phyloP scores from a whole-genome alignment of 805 yeast genomes.

The Teunomyces aglyptinius region DNA sequence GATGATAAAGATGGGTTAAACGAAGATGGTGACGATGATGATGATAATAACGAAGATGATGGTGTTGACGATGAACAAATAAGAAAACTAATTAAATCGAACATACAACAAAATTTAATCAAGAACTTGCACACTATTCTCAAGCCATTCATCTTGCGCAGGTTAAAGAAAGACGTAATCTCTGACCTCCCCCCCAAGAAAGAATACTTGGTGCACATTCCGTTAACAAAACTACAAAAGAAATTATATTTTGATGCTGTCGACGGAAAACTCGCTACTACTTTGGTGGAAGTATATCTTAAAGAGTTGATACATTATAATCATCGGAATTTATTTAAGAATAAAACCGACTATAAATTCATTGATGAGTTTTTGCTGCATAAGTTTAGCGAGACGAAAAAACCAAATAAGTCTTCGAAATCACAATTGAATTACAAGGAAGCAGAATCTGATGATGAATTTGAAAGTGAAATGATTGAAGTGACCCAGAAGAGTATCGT shows the following conservation, averaged over 20 bases:
- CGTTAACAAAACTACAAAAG: conserved; percentile 62
- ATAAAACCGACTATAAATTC: conserved; percentile 15
- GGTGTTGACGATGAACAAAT: conserved; percentile 40
- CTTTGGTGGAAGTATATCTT: conserved; percentile 47
- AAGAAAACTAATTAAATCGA: conserved; percentile 56
- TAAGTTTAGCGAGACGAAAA: conserved; percentile 3
- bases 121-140: conserved; percentile 81
- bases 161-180: conserved; percentile 72
- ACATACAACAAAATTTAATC: conserved; percentile 51
- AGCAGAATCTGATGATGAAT: conserved; percentile 31
- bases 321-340: conserved; percentile 16
- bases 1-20: neutral
- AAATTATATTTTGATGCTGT: conserved; percentile 58
- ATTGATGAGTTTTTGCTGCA: conserved; percentile 41
- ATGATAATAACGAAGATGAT: conserved; percentile 11
- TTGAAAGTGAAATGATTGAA: conserved; percentile 11
- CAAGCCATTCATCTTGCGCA: conserved; percentile 81
- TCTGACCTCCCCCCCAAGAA: conserved; percentile 79
- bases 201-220: conserved; percentile 79
- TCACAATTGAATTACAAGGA: conserved; percentile 13
- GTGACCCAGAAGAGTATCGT: neutral
- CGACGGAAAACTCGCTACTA: conserved; percentile 40
- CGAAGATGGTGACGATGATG: neutral
- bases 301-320: conserved; percentile 52
- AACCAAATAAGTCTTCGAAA: neutral